These are phyloP conservation scores for Neofusicoccum kwambonambiense DNA, from an alignment of 2,329 filamentous ascomycete genomes.

Conservation along the genomic window DNA sequence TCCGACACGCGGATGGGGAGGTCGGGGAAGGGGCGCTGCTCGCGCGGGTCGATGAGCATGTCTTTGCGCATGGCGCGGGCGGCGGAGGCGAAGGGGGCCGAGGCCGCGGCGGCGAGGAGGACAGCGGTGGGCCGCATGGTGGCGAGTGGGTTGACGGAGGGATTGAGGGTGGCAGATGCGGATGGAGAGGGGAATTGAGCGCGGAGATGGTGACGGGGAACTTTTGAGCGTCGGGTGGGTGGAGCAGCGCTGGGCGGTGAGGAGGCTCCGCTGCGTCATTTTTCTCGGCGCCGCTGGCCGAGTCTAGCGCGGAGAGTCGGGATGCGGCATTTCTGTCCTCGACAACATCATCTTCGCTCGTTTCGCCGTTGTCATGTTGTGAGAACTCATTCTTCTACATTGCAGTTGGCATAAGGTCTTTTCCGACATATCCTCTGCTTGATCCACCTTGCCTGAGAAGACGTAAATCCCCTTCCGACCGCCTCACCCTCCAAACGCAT, in stretches of 20 bases:
- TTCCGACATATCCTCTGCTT: too few relatives aligned
- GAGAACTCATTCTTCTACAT: too few relatives aligned
- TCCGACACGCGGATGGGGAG: constrained; percentile 15
- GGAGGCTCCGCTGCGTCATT: neutral
- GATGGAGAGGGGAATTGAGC: neutral
- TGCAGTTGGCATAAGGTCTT: too few relatives aligned
- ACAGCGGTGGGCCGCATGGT: neutral
- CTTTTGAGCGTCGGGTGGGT: neutral
- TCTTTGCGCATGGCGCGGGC: neutral
- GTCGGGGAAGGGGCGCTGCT: constrained; percentile 10
- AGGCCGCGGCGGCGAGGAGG: neutral
- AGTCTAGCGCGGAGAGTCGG: neutral
- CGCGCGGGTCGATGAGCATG: constrained; percentile 7
- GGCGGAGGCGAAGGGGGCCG: neutral
- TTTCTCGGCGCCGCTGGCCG: neutral
- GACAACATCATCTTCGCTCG: neutral
- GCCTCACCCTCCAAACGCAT: too few relatives aligned
- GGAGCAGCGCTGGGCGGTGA: neutral
- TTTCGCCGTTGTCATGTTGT: too few relatives aligned
- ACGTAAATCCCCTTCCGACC: too few relatives aligned
- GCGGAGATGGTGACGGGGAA: constrained; percentile 5
- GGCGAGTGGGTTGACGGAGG: neutral
- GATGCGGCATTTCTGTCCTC: neutral
- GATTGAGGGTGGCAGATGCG: neutral
- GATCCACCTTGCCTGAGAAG: too few relatives aligned